Conservation (phyloP, 2,329 filamentous ascomycete genomes). For the Dactylonectria estremocensis region DNA sequence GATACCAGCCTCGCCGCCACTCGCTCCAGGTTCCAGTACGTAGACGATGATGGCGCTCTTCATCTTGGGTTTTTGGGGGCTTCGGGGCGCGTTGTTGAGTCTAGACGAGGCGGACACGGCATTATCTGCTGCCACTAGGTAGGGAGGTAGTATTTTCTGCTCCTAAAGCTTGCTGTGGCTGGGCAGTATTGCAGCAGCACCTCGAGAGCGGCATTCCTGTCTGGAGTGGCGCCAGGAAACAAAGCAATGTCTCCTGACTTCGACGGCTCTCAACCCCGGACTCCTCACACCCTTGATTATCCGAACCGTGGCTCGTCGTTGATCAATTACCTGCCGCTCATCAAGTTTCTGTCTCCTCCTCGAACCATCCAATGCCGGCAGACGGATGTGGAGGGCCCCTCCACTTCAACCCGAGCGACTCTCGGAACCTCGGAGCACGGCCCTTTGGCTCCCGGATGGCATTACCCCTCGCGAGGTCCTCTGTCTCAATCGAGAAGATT, state of each 20-base stretch:
- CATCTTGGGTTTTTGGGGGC: not conserved
- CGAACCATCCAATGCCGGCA: conserved; percentile 22
- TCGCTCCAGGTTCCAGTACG: conserved; percentile 18
- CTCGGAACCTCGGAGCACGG: not conserved
- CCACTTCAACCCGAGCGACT: conserved; percentile 15
- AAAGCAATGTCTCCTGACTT: conserved; percentile 37
- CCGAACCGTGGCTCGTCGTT: conserved; percentile 32
- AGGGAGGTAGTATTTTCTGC: too few relatives aligned
- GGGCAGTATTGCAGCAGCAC: not conserved
- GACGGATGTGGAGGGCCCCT: conserved; percentile 18
- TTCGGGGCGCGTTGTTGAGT: not conserved
- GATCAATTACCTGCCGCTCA: conserved; percentile 22
- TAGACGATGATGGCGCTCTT: conserved; percentile 6
- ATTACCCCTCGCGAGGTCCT: not conserved
- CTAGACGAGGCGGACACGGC: not conserved
- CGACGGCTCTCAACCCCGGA: conserved; percentile 27
- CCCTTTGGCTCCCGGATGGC: not conserved
- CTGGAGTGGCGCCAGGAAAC: conserved; percentile 30
- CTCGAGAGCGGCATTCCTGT: conserved; percentile 38
- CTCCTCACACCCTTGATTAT: conserved; percentile 1
- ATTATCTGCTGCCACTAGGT: not conserved
- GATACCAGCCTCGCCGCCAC: conserved; percentile 29
- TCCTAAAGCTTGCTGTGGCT: conserved; percentile 15
- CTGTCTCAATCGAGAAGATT: conserved; percentile 9
- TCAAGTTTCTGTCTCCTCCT: conserved; percentile 15